phyloP scores from a whole-genome alignment of 1,139 yeast species.

The Kodamaea alishanica region DNA sequence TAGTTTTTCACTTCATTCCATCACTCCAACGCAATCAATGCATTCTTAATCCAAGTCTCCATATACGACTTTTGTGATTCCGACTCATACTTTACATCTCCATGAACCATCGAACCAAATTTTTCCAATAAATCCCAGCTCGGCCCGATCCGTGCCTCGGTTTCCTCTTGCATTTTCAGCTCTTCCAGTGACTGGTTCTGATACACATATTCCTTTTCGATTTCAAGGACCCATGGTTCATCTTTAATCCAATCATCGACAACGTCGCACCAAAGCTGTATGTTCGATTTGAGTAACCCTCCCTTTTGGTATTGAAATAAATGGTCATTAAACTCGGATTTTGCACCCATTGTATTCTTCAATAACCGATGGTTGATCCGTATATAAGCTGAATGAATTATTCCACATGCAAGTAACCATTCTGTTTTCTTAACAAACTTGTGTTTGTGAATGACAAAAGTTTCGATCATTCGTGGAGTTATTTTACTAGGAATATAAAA shows the following conservation, averaged over 20 bases:
- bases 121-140: conserved; percentile 31
- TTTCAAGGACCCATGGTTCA: conserved; percentile 50
- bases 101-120: conserved; percentile 38
- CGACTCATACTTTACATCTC: conserved; percentile 28
- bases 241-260: conserved; percentile 51
- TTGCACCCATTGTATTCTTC: conserved; percentile 45
- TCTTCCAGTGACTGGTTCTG: conserved; percentile 24
- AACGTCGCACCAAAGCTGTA: conserved; percentile 49
- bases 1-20: no score
- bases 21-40: conserved; percentile 3
- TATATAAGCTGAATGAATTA: conserved; percentile 55
- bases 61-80: conserved; percentile 29
- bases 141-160: conserved; percentile 29
- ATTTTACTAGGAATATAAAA: conserved; percentile 57
- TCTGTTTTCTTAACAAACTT: conserved; percentile 53
- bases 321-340: conserved; percentile 44
- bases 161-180: conserved; percentile 23
- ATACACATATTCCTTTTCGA: conserved; percentile 40
- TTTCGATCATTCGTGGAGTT: conserved; percentile 48
- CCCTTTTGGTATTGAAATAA: conserved; percentile 54
- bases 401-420: conserved; percentile 68
- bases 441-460: conserved; percentile 48
- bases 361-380: conserved; percentile 50
- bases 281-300: conserved; percentile 43
- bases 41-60: conserved; percentile 27